A percentile compares a stretch with the other conserved stretches of the same genome.
phyloP scores from a whole-genome alignment of 371 early-diverging fungal species.

The Apophysomyces trapeziformis region DNA sequence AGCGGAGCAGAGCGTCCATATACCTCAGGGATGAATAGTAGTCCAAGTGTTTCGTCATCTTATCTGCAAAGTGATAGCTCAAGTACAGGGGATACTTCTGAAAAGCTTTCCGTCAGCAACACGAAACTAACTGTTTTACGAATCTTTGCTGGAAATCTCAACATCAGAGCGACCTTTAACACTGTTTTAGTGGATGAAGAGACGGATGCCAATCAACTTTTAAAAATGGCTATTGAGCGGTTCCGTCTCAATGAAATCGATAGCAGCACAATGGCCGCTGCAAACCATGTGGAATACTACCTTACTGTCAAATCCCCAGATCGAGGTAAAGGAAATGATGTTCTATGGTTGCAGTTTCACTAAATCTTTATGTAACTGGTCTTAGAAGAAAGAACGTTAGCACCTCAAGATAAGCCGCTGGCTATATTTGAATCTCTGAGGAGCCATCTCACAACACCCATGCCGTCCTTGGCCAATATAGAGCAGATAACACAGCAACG shows the following conservation, averaged over 20 bases:
- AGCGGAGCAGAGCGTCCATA: not conserved
- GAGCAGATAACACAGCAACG: slow-evolving; percentile 37
- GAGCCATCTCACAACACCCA: slow-evolving; percentile 61
- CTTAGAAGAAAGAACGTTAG: slow-evolving; percentile 59
- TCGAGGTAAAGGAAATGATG: slow-evolving; percentile 45
- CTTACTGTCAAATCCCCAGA: slow-evolving; percentile 63
- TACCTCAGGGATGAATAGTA: not conserved
- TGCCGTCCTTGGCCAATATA: slow-evolving; percentile 52
- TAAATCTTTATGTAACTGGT: no score
- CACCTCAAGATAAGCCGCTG: slow-evolving; percentile 62
- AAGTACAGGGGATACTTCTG: not conserved
- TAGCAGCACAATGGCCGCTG: not conserved
- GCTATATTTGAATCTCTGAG: slow-evolving; percentile 64
- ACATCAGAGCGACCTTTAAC: slow-evolving; percentile 56
- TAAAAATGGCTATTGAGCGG: slow-evolving; percentile 48
- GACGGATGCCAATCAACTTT: slow-evolving; percentile 48
- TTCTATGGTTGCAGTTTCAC: not conserved
- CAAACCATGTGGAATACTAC: slow-evolving; percentile 56
- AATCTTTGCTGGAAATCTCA: slow-evolving; percentile 58
- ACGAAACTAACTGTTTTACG: slow-evolving; percentile 33
- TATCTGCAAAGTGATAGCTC: not conserved
- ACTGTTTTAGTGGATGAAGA: slow-evolving; percentile 50
- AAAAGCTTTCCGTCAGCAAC: slow-evolving; percentile 11
- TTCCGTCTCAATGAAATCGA: slow-evolving; percentile 37
- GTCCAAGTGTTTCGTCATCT: not conserved